A percentile compares a stretch with the other conserved stretches of the same genome.
These are phyloP conservation scores for Cryptococcus hybrid DNA, from an alignment of 1,284 basidiomycete species.

Conservation along the genomic window DNA sequence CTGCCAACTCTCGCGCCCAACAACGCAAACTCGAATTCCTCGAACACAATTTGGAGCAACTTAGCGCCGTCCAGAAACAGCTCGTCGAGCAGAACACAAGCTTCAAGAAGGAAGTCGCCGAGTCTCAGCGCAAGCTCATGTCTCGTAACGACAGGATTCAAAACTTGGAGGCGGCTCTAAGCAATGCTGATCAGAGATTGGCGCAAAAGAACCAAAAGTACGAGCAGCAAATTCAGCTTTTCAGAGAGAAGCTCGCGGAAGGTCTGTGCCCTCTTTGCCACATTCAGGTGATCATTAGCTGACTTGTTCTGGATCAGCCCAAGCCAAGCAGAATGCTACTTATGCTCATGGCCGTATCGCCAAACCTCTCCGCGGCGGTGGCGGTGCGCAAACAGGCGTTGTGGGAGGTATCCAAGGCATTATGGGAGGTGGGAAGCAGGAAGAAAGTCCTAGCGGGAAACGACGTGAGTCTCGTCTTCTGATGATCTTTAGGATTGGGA, in stretches of 20 bases:
- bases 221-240: conserved; percentile 81
- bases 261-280: neutral
- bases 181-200: conserved; percentile 89
- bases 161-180: conserved; percentile 74
- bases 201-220: conserved; percentile 93
- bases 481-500: neutral
- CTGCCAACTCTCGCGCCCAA: conserved; percentile 92
- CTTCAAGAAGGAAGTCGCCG: conserved; percentile 96
- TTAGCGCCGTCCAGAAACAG: conserved; percentile 90
- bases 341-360: conserved; percentile 70
- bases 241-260: conserved; percentile 58
- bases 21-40: conserved; percentile 99
- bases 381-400: conserved; percentile 54
- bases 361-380: conserved; percentile 91
- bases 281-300: neutral
- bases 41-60: conserved; percentile 93
- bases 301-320: conserved; percentile 7
- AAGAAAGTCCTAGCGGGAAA: conserved; percentile 30
- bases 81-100: conserved; percentile 98
- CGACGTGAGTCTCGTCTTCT: conserved; percentile 25
- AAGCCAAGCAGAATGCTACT: conserved; percentile 59
- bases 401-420: conserved; percentile 7
- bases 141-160: conserved; percentile 97
- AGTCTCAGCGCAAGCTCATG: conserved; percentile 92
- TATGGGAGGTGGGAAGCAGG: conserved; percentile 12